Base-by-base conservation (phyloP, 1,284 basidiomycete species). In the Golubevia pallescens region DNA sequence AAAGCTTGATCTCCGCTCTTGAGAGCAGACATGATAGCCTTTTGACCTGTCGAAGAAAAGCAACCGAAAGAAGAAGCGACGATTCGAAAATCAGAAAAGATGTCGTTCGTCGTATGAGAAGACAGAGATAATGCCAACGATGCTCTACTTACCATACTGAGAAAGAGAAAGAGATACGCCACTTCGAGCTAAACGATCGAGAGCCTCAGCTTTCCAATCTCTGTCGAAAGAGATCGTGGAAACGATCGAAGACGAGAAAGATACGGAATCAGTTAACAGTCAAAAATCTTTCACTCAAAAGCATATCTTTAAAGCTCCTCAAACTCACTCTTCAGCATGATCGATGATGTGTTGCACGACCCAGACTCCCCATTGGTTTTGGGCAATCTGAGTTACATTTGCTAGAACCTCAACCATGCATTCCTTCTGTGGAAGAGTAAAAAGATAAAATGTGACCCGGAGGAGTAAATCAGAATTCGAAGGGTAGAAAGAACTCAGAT, bases 331-430 rank as follows among this genome's bases (percentile, higher is more conserved):
- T 28, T 63, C 61, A 1, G 79, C 78, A 53, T 84, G 80, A 64
- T 85, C 81, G 59, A 82, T 70, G 42, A 84, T 75, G 66, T 80
- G 77, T 65, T 81, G 75, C 16, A 84, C 73, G 19, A 84, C 77
- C 82, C 82, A 85, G 0, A 85, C 81, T 23, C 82, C 82, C 77
- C 78, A 84, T 62, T 83, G 82, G 38, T 82, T 75, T 19, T 67
- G 67, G 0, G 76, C 77, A 64, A 76, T 79, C 5, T 73, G 68
- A 51, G 69, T 62, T 32, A 80, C 54, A 20, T 73, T 42, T 1
- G 66, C 68, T 21, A 85, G 63, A 60, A 85, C 70, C 70, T 84
- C 81, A 2, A 67, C 32, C 56, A 85, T 65, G 66, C 79, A 78
- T 61, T 71, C 69, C 21, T 58, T 28, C 23, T 54, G 20, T 14